A percentile compares a stretch with the other conserved stretches of the same genome.
Conservation (phyloP, 768 basidiomycete species). For the Lentinula sp. region DNA sequence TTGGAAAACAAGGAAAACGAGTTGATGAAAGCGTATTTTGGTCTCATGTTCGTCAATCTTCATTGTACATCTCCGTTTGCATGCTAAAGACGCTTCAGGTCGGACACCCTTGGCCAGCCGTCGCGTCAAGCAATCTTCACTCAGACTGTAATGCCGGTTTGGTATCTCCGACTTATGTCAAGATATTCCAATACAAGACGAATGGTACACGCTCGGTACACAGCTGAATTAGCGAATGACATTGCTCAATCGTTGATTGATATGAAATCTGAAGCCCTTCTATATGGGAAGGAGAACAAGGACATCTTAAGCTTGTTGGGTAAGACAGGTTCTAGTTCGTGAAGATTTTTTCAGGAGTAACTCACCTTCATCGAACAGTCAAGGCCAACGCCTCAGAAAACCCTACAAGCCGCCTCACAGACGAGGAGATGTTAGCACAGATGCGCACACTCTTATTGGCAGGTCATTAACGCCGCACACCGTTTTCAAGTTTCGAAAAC, state of each 20-base stretch:
- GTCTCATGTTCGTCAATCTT: constrained; percentile 31
- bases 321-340: constrained; percentile 16
- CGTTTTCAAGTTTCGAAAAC: background rate
- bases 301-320: constrained; percentile 56
- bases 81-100: constrained; percentile 23
- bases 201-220: constrained; percentile 40
- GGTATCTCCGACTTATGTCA: constrained; percentile 39
- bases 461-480: background rate
- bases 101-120: constrained; percentile 42
- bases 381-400: constrained; percentile 39
- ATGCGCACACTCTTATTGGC: constrained; percentile 20
- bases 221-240: constrained; percentile 34
- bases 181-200: constrained; percentile 36
- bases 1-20: constrained; percentile 43
- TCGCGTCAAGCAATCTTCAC: constrained; percentile 40
- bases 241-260: constrained; percentile 42
- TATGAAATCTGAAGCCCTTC: constrained; percentile 40
- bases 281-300: constrained; percentile 40
- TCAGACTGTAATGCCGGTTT: constrained; percentile 42
- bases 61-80: constrained; percentile 1
- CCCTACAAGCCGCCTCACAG: constrained; percentile 25
- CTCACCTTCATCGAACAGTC: constrained; percentile 19
- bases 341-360: background rate
- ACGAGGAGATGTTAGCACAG: constrained; percentile 34
- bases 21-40: constrained; percentile 49